Evolutionary conservation across 2,329 filamentous ascomycete genomes (phyloP).

Genomic region (Aspergillus udagawae): DNA sequence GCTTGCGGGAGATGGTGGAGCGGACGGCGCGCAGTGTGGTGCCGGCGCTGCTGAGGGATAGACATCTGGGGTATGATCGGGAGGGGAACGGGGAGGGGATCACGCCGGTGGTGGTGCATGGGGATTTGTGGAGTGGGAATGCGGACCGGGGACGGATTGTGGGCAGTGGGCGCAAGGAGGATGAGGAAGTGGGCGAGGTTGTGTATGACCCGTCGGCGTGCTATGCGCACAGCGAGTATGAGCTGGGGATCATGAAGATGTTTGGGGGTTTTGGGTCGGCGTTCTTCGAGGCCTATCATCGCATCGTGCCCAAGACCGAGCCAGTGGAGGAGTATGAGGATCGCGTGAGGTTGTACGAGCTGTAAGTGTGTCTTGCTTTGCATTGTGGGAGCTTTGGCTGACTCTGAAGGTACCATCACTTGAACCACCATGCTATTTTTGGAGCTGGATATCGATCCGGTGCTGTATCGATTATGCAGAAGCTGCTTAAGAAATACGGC

Average conservation of each 20-base stretch:
- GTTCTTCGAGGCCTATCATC: constrained; percentile 76
- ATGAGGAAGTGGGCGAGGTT: constrained; percentile 61
- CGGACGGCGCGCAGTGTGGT: constrained; percentile 62
- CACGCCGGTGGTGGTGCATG: constrained; percentile 78
- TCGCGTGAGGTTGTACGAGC: constrained; percentile 72
- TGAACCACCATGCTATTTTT: constrained; percentile 86
- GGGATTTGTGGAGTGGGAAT: constrained; percentile 93
- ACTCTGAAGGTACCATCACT: constrained; percentile 68
- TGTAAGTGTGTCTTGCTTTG: constrained; percentile 52
- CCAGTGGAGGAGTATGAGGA: constrained; percentile 82
- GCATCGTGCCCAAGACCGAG: constrained; percentile 71
- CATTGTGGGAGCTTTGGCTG: constrained; percentile 3
- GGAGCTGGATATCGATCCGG: constrained; percentile 72
- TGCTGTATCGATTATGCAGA: constrained; percentile 75
- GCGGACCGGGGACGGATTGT: constrained; percentile 63
- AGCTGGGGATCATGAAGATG: constrained; percentile 93
- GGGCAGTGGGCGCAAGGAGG: constrained; percentile 30
- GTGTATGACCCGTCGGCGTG: constrained; percentile 78
- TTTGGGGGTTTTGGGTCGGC: constrained; percentile 76
- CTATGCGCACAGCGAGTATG: constrained; percentile 86
- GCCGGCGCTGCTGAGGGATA: constrained; percentile 68
- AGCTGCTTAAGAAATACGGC: constrained; percentile 68
- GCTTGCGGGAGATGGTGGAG: constrained; percentile 63
- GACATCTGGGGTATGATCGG: constrained; percentile 52
- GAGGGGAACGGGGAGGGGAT: constrained; percentile 51